Conservation (phyloP, 176 grass and related monocot genomes). For the Ensete glaucum region DNA sequence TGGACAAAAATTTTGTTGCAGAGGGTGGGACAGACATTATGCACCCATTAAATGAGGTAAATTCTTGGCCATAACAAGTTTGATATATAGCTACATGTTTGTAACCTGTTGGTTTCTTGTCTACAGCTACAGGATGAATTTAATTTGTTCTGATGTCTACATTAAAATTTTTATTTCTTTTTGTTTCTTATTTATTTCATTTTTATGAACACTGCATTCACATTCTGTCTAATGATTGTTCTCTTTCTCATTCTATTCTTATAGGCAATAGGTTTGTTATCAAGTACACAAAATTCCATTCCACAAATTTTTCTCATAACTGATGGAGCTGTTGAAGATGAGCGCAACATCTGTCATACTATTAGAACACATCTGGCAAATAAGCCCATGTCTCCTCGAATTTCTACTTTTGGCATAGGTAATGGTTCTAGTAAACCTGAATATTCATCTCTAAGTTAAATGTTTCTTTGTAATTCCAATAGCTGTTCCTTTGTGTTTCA, state of each 20-base stretch:
- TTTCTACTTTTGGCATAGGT: slow-evolving; percentile 97
- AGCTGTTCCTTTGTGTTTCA: neutral
- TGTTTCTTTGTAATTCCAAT: neutral
- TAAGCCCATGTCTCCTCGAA: slow-evolving; percentile 53
- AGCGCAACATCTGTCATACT: slow-evolving; percentile 68
- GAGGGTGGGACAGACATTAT: slow-evolving; percentile 74
- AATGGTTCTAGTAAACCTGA: slow-evolving; percentile 23
- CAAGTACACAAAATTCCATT: slow-evolving; percentile 44
- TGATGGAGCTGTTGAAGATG: slow-evolving; percentile 87
- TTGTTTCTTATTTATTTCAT: neutral
- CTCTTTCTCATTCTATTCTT: slow-evolving; percentile 4
- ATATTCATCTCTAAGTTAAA: neutral
- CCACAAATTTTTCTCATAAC: slow-evolving; percentile 95
- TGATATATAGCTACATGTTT: neutral
- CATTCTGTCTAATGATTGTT: neutral
- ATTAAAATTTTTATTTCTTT: neutral
- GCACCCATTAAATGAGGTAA: slow-evolving; percentile 72
- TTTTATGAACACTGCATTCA: neutral
- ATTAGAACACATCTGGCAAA: slow-evolving; percentile 38
- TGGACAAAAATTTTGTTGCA: slow-evolving; percentile 49
- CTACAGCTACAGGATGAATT: neutral
- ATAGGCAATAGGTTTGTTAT: slow-evolving; percentile 70
- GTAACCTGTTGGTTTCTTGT: neutral
- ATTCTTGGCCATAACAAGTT: neutral
- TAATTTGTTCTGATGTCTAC: neutral